Evolutionary conservation across 768 basidiomycete genomes (phyloP).

Genomic region (Ramaria sp.): DNA sequence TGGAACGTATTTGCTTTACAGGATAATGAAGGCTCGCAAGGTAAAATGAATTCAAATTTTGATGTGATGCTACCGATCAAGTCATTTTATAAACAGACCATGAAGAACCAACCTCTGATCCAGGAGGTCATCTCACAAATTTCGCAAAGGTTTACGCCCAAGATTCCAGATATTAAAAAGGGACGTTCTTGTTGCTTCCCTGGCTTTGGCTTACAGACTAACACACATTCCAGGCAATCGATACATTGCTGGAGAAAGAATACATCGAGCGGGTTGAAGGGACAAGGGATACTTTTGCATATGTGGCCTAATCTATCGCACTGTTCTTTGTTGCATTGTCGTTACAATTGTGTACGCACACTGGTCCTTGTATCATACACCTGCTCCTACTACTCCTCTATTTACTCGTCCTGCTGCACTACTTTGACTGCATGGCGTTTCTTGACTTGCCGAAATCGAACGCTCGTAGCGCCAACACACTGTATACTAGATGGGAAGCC

Average conservation of each 20-base stretch:
- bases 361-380: slow-evolving; percentile 1
- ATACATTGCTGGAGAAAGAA: slow-evolving; percentile 89
- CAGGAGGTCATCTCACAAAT: slow-evolving; percentile 88
- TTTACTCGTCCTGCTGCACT: background rate
- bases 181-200: slow-evolving; percentile 23
- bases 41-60: slow-evolving; percentile 8
- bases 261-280: slow-evolving; percentile 93
- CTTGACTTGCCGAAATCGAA: no score
- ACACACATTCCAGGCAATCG: slow-evolving; percentile 58
- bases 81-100: slow-evolving; percentile 31
- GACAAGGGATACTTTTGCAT: slow-evolving; percentile 80
- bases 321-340: background rate
- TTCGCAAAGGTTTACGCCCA: slow-evolving; percentile 79
- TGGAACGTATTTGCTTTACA: slow-evolving; percentile 20
- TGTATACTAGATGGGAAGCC: no score
- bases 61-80: background rate
- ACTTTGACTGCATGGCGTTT: no score
- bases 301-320: slow-evolving; percentile 42
- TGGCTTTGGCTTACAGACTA: background rate
- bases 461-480: no score
- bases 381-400: background rate
- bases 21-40: slow-evolving; percentile 92
- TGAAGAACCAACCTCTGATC: slow-evolving; percentile 88
- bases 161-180: slow-evolving; percentile 96
- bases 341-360: background rate